Conservation (phyloP, 2,329 filamentous ascomycete genomes). For the Epichloe uncinata region DNA sequence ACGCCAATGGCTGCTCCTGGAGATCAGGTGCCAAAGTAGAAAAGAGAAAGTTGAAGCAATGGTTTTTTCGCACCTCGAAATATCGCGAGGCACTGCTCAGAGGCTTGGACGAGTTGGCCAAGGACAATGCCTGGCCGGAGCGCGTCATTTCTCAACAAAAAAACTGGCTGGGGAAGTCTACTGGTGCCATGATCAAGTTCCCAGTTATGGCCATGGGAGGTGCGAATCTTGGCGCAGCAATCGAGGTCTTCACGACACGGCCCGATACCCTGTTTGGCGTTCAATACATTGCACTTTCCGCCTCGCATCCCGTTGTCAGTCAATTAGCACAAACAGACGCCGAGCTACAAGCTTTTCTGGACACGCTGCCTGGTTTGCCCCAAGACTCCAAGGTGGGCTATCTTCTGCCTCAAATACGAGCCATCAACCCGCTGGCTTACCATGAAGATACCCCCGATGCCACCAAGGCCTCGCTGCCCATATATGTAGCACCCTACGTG, state of each 20-base stretch:
- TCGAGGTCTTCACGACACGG: conserved; percentile 73
- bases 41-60: conserved; percentile 67
- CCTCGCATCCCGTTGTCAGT: conserved; percentile 56
- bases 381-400: conserved; percentile 54
- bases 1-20: conserved; percentile 74
- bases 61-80: conserved; percentile 76
- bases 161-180: conserved; percentile 72
- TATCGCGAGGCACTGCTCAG: conserved; percentile 61
- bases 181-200: conserved; percentile 61
- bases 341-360: conserved; percentile 54
- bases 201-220: conserved; percentile 36
- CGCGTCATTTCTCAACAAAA: conserved; percentile 70
- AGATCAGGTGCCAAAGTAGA: conserved; percentile 75
- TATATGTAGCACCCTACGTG: conserved; percentile 78
- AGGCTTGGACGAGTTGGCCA: conserved; percentile 53
- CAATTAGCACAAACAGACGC: conserved; percentile 44
- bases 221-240: conserved; percentile 27
- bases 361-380: conserved; percentile 43
- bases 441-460: conserved; percentile 35
- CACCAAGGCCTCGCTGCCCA: conserved; percentile 46
- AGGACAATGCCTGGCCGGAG: conserved; percentile 62
- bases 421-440: conserved; percentile 52
- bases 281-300: conserved; percentile 69
- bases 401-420: conserved; percentile 45
- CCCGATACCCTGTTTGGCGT: conserved; percentile 80